phyloP scores from a whole-genome alignment of 192 early-diverging fungal genomes.

The Backusella mclennaniae region DNA sequence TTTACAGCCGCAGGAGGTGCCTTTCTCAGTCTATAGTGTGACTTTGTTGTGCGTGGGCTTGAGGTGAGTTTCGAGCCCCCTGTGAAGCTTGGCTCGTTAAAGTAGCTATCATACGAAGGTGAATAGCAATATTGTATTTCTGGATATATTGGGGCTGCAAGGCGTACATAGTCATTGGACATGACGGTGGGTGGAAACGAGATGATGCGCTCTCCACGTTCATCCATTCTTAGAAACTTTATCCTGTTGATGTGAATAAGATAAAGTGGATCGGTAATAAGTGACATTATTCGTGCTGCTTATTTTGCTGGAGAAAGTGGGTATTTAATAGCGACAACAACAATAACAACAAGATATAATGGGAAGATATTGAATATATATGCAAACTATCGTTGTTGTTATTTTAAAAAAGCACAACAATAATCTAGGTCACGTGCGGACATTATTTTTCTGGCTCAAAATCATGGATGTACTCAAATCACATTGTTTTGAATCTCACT shows the following conservation, averaged over 20 bases:
- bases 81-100: conserved; percentile 24
- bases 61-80: conserved; percentile 20
- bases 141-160: conserved; percentile 54
- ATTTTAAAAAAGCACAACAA: neutral
- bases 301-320: neutral
- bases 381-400: neutral
- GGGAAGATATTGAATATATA: neutral
- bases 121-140: conserved; percentile 62
- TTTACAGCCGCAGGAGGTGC: conserved; percentile 43
- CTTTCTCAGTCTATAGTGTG: conserved; percentile 22
- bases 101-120: conserved; percentile 38
- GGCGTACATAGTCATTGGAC: conserved; percentile 61
- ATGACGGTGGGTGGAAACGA: conserved; percentile 58
- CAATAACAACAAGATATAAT: neutral
- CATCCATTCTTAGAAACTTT: conserved; percentile 70
- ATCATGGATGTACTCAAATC: no score
- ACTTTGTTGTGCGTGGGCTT: conserved; percentile 32
- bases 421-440: neutral
- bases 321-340: neutral
- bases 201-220: conserved; percentile 73
- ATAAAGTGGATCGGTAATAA: conserved; percentile 69
- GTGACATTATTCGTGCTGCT: conserved; percentile 49
- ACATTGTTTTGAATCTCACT: no score
- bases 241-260: conserved; percentile 77
- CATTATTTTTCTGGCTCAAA: neutral